Base-by-base conservation (phyloP, 805 yeast species). In the Kluyveromyces starmeri region DNA sequence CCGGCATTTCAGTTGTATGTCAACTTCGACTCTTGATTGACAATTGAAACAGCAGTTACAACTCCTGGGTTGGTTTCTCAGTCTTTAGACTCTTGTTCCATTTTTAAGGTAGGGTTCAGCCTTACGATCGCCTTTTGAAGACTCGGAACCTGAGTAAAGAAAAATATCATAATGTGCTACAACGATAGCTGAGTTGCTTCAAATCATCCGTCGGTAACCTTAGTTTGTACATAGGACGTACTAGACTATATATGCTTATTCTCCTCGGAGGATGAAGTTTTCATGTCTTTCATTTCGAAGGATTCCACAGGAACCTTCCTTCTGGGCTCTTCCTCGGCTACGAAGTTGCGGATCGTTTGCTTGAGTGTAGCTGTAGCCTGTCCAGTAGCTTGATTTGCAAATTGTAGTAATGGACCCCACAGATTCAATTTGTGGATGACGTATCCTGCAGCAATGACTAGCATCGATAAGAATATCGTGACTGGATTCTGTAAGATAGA, bases 401-500 rank as follows among this genome's bases (percentile, higher is more conserved):
- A 75, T 24, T 68, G 62, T 34, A 73, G 44, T 8, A 88, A 77
- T 1, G 96, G 95, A 5, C 80, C 79, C 63, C 89, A 71, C 55
- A 89, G 61, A 44, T 80, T 80, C 53, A 81, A 65, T 37, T 68
- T 70, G 51, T 83, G 79, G 39, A 85, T 68, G 33, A 82, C 70
- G 52, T 80, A 84, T 0, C 82, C 83, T 1, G 71, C 71, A 1
- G 68, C 28, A 8, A 85, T 33, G 10, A 30, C 26, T 21, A 30
- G 9, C 6, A 30, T 20, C 18, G 25, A 9, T 28, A 88, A 53
- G 1, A 72, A 47, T 32, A 86, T 54, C 5, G 82, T 66, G 44
- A 88, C 75, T 34, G 98, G 96, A 53, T 83, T 88, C 43, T 94
- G 71, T 28, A 92, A 51, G 12, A 92, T 73, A 7, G 92, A 80